A percentile compares a stretch with the other conserved stretches of the same genome.
phyloP scores from a whole-genome alignment of 306 rosid genomes.

The Prunus fruticosa region DNA sequence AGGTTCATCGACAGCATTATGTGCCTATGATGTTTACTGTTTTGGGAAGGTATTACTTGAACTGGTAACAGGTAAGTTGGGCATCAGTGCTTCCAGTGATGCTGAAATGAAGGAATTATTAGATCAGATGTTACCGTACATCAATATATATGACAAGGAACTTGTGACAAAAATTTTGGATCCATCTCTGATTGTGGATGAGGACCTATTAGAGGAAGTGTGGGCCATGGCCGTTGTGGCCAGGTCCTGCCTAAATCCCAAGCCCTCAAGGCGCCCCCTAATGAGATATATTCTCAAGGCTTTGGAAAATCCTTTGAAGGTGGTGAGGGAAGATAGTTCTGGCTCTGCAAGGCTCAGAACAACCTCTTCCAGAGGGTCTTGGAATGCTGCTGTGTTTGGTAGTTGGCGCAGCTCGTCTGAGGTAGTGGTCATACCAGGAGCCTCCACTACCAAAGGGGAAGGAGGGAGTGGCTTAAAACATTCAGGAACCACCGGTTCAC shows the following conservation, averaged over 20 bases:
- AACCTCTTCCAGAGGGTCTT: slow-evolving; percentile 82
- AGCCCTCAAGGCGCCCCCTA: slow-evolving; percentile 79
- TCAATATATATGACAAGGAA: slow-evolving; percentile 80
- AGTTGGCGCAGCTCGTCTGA: slow-evolving; percentile 96
- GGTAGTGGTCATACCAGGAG: slow-evolving; percentile 44
- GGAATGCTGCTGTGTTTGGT: slow-evolving; percentile 89
- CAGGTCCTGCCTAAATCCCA: slow-evolving; percentile 86
- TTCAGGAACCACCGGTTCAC: slow-evolving; percentile 73
- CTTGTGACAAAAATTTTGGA: slow-evolving; percentile 74
- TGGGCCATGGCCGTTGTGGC: slow-evolving; percentile 98
- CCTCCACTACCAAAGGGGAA: slow-evolving; percentile 48
- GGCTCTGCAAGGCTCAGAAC: slow-evolving; percentile 73
- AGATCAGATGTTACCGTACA: slow-evolving; percentile 56
- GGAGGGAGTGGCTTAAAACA: slow-evolving; percentile 65
- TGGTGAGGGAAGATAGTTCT: slow-evolving; percentile 82
- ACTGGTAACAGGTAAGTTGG: slow-evolving; percentile 80
- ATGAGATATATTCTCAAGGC: slow-evolving; percentile 88
- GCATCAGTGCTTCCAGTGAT: slow-evolving; percentile 69
- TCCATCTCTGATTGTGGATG: slow-evolving; percentile 78
- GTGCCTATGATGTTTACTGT: slow-evolving; percentile 89
- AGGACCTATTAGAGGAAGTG: slow-evolving; percentile 92
- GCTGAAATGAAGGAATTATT: slow-evolving; percentile 55
- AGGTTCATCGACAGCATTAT: slow-evolving; percentile 66
- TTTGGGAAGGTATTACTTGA: slow-evolving; percentile 92
- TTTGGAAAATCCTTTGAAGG: slow-evolving; percentile 86